Evolutionary conservation across 2,329 filamentous ascomycete genomes (phyloP).

Genomic region (Aspergillus floridensis): DNA sequence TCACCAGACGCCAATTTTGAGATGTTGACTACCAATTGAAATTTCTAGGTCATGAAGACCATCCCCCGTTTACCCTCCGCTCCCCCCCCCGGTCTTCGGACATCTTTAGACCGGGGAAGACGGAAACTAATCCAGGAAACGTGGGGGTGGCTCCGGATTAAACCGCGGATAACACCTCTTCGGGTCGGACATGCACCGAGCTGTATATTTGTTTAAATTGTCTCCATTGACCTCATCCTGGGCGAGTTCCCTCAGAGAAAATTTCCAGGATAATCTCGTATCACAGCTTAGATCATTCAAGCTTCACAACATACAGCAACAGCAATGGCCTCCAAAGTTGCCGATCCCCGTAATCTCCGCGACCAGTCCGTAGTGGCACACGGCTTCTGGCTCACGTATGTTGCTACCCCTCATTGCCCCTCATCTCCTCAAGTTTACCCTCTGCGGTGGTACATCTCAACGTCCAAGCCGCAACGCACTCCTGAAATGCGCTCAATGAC

Average conservation of each 20-base stretch:
- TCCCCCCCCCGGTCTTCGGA: not conserved
- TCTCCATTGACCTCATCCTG: not conserved
- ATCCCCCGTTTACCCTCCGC: not conserved
- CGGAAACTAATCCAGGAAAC: not conserved
- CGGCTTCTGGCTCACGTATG: constrained; percentile 39
- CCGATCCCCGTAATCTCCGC: not conserved
- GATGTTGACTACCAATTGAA: not conserved
- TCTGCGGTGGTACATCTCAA: not conserved
- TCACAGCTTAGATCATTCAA: too few species aligned
- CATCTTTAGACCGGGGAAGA: not conserved
- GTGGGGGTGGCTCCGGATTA: not conserved
- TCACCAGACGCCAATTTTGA: not conserved
- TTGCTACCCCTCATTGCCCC: constrained; percentile 7
- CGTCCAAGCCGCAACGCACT: not conserved
- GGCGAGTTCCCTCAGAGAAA: not conserved
- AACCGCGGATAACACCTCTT: not conserved
- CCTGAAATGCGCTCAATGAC: not conserved
- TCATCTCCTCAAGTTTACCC: not conserved
- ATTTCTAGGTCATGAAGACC: not conserved
- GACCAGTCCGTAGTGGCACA: constrained; percentile 15
- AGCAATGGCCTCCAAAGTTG: not conserved
- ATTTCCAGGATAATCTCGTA: too few species aligned
- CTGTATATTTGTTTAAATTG: not conserved
- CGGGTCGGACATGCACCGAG: not conserved
- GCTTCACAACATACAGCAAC: not conserved